A percentile compares a stretch with the other conserved stretches of the same genome.
Conservation (phyloP, 352 stramenopile species). For the Phytophthora melonis region DNA sequence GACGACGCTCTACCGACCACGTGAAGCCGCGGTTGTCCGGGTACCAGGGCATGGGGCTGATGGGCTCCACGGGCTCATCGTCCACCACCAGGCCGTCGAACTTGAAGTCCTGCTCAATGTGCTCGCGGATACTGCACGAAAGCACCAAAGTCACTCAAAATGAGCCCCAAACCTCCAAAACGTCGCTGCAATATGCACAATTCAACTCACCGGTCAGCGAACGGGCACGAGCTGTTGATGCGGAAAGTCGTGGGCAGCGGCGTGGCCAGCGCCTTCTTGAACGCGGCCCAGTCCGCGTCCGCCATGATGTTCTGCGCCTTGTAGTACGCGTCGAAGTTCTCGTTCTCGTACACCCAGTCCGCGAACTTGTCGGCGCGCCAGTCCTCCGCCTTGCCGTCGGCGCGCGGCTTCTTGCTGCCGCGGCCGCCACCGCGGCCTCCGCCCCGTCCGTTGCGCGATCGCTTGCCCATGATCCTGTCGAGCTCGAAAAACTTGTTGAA, state of each 20-base stretch:
- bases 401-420: conserved; percentile 66
- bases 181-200: background rate
- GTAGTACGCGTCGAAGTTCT: conserved; percentile 89
- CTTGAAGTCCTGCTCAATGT: conserved; percentile 87
- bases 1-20: conserved; percentile 88
- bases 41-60: conserved; percentile 92
- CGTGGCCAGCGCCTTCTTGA: conserved; percentile 91
- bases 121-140: conserved; percentile 77
- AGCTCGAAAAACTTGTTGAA: conserved; percentile 1
- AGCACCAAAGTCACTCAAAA: background rate
- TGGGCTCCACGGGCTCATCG: conserved; percentile 82
- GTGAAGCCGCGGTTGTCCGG: conserved; percentile 90
- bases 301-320: conserved; percentile 86
- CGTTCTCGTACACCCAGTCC: conserved; percentile 91
- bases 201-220: conserved; percentile 71
- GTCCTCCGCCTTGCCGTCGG: conserved; percentile 41
- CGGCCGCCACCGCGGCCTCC: conserved; percentile 31
- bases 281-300: conserved; percentile 89
- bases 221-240: conserved; percentile 92
- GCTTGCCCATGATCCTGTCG: conserved; percentile 52
- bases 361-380: conserved; percentile 72
- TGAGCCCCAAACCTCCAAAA: conserved; percentile 8
- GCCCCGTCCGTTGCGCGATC: conserved; percentile 52
- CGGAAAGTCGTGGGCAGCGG: conserved; percentile 94
- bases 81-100: conserved; percentile 86